Conservation (phyloP, 768 basidiomycete genomes). For the Panellus pusillus region DNA sequence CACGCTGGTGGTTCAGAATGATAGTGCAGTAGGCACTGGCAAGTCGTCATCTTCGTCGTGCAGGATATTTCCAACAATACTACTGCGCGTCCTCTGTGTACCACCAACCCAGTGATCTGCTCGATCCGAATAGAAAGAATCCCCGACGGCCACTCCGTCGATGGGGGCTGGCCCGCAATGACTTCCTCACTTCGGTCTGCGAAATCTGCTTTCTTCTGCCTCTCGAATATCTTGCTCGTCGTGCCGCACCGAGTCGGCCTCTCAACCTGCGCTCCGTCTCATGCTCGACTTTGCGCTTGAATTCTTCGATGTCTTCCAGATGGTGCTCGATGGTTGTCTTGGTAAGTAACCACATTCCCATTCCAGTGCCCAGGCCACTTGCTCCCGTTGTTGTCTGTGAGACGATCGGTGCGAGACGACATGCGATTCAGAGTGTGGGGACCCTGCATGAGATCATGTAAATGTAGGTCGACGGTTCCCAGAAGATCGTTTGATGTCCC, state of each 20-base stretch:
- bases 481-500: slow-evolving; percentile 50
- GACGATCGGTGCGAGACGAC: slow-evolving; percentile 43
- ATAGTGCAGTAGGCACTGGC: slow-evolving; percentile 59
- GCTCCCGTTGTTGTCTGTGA: slow-evolving; percentile 35
- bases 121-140: slow-evolving; percentile 66
- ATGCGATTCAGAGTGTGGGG: slow-evolving; percentile 46
- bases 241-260: slow-evolving; percentile 28
- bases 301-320: slow-evolving; percentile 35
- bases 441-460: slow-evolving; percentile 34
- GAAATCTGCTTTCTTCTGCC: slow-evolving; percentile 39
- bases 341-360: slow-evolving; percentile 55
- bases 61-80: slow-evolving; percentile 53
- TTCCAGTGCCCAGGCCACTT: slow-evolving; percentile 38
- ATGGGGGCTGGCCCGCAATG: slow-evolving; percentile 51
- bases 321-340: slow-evolving; percentile 47
- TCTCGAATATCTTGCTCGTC: slow-evolving; percentile 31
- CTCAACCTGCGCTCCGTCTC: slow-evolving; percentile 53
- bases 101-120: slow-evolving; percentile 62
- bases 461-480: slow-evolving; percentile 45
- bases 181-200: slow-evolving; percentile 39
- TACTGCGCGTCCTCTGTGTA: slow-evolving; percentile 55
- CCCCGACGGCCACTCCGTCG: slow-evolving; percentile 63
- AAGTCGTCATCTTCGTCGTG: slow-evolving; percentile 61
- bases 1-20: slow-evolving; percentile 43
- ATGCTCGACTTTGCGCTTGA: slow-evolving; percentile 37